Base-by-base conservation (phyloP, 2,329 filamentous ascomycete genomes). In the Cercospora sp. region DNA sequence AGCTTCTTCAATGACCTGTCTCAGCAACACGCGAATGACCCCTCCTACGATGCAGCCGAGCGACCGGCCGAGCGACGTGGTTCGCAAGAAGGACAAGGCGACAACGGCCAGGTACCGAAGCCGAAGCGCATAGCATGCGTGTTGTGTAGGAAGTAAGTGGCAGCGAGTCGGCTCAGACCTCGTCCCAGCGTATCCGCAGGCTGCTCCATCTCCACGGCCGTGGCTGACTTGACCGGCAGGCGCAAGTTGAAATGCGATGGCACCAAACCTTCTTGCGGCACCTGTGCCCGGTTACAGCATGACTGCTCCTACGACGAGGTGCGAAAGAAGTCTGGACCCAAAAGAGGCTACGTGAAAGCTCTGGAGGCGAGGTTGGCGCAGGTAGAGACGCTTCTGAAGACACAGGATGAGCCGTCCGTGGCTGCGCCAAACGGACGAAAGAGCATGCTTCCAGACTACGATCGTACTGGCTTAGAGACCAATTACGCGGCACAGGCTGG, bases 61-160 rank as follows among this genome's bases (percentile, higher is more conserved):
- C 89, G 71, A 84, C 92, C 51, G 78, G 80, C 69, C 85, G 86
- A 73, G 88, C 89, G 71, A 84, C 92, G 23, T 90, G 91, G 55
- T 70, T 84, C 92, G n/a, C 90, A 91, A 51, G 71, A 72, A 12
- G 67, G 69, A 45, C 60, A 30, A 53, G 63, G 55, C 31, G 69
- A 68, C 23, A 76, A 75, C 65, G 76, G 74, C 33, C 75, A 76
- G 45, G 68, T 79, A 3, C 78, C 78, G 10, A 84, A 83, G 70
- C 75, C 78, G n/a, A 98, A 98, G 84, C 88, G 94, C 73, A 91
- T 98, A 75, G 95, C 95, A 42, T 99, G 95, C 79, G 92, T 97
- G 77, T 89, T 98, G 70, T 99, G 95, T 78, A 87, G 94, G 75
- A 61, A 61, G 59, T 61, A 48, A 48, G 59, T 61, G 18, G 10